Evolutionary conservation across 2,329 filamentous ascomycete genomes (phyloP).

Genomic region (Colletotrichum musae): DNA sequence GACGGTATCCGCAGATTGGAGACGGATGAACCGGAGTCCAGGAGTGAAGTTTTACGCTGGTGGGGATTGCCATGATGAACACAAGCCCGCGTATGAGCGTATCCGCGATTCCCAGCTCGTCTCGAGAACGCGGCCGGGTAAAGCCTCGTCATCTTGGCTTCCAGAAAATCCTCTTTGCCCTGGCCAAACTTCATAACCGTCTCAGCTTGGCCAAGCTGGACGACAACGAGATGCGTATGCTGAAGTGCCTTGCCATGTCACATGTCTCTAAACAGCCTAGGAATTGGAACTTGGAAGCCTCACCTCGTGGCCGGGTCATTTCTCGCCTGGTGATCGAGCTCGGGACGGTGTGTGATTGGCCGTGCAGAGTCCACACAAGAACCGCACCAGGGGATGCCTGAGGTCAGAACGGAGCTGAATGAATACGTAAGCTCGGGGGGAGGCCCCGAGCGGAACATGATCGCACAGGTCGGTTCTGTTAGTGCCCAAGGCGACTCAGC

Average conservation of each 20-base stretch:
- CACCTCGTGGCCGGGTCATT: slow-evolving; percentile 25
- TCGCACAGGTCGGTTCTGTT: slow-evolving; percentile 5
- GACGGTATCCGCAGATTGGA: slow-evolving; percentile 13
- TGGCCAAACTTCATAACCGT: slow-evolving; percentile 17
- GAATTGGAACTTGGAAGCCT: slow-evolving; percentile 21
- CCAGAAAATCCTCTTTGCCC: slow-evolving; percentile 18
- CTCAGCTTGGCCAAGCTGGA: slow-evolving; percentile 22
- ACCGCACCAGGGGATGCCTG: slow-evolving; percentile 10
- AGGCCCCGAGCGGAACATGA: slow-evolving; percentile 17
- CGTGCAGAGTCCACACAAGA: background rate
- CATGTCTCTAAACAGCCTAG: slow-evolving; percentile 2
- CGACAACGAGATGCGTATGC: slow-evolving; percentile 18
- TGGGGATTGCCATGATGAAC: slow-evolving; percentile 16
- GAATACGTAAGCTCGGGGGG: background rate
- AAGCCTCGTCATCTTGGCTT: background rate
- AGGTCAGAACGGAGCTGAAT: slow-evolving; percentile 1
- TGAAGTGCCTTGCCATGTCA: slow-evolving; percentile 21
- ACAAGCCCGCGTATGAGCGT: slow-evolving; percentile 28
- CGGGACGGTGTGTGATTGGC: slow-evolving; percentile 17
- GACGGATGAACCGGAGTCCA: slow-evolving; percentile 25
- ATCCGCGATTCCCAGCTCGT: slow-evolving; percentile 9
- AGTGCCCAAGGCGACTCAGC: background rate
- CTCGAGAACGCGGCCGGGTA: background rate
- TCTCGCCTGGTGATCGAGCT: slow-evolving; percentile 4
- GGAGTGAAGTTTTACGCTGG: slow-evolving; percentile 15